A percentile compares a stretch with the other conserved stretches of the same genome.
phyloP scores from a whole-genome alignment of 352 stramenopile genomes.

The Phytopythium montanum region DNA sequence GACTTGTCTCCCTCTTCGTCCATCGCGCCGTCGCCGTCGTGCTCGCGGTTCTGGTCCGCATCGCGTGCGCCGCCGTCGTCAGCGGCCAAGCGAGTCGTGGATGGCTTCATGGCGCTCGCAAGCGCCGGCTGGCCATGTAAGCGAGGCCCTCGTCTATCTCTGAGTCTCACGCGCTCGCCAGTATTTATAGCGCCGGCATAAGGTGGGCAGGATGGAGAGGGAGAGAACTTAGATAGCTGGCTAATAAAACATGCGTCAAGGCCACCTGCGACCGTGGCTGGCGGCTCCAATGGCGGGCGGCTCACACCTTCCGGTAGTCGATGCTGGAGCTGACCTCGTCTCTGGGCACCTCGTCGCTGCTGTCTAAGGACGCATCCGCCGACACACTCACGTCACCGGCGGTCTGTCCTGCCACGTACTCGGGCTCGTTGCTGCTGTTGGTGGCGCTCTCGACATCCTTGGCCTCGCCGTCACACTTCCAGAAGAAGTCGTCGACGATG shows the following conservation, averaged over 20 bases:
- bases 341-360: slow-evolving; percentile 15
- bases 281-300: neutral
- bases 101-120: slow-evolving; percentile 8
- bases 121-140: slow-evolving; percentile 2
- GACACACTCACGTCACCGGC: slow-evolving; percentile 15
- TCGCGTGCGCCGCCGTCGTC: slow-evolving; percentile 15
- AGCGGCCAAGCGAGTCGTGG: slow-evolving; percentile 8
- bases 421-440: neutral
- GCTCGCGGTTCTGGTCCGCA: slow-evolving; percentile 7
- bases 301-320: slow-evolving; percentile 6
- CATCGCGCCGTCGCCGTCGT: slow-evolving; percentile 1
- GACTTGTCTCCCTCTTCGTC: slow-evolving; percentile 18
- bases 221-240: slow-evolving; percentile 4
- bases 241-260: neutral
- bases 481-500: slow-evolving; percentile 40
- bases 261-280: neutral
- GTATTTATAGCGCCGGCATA: slow-evolving; percentile 8
- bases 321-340: slow-evolving; percentile 15
- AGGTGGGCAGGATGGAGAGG: neutral
- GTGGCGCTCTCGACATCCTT: slow-evolving; percentile 4
- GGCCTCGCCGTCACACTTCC: slow-evolving; percentile 10
- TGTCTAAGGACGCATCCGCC: slow-evolving; percentile 27
- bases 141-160: neutral
- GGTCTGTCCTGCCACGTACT: neutral
- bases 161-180: neutral